A percentile compares a stretch with the other conserved stretches of the same genome.
These are phyloP conservation scores for Yamadazyma friedrichii DNA, from an alignment of 1,139 yeast species.

Conservation along the genomic window DNA sequence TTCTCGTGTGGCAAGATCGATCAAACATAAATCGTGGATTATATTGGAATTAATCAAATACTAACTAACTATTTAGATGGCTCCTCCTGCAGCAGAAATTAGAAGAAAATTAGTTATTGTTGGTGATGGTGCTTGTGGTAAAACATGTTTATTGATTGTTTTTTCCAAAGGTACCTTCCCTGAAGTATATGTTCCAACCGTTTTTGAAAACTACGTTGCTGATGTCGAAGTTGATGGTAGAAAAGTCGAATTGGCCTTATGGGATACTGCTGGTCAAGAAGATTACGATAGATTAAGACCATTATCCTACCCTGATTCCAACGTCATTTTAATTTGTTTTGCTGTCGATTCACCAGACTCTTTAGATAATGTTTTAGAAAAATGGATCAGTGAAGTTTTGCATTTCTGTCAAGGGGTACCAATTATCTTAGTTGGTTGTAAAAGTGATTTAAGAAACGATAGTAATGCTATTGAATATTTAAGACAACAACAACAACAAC, in stretches of 20 bases:
- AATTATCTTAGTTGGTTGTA: slow-evolving; percentile 89
- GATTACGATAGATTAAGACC: slow-evolving; percentile 96
- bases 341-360: slow-evolving; percentile 92
- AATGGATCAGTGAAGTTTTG: slow-evolving; percentile 92
- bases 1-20: too few relatives aligned
- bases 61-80: slow-evolving; percentile 25
- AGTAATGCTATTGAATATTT: slow-evolving; percentile 72
- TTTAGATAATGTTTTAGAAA: slow-evolving; percentile 87
- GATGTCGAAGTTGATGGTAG: slow-evolving; percentile 94
- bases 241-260: slow-evolving; percentile 88
- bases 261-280: slow-evolving; percentile 99
- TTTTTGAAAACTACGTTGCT: slow-evolving; percentile 91
- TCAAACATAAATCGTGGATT: too few relatives aligned
- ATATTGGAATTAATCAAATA: background rate
- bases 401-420: slow-evolving; percentile 97
- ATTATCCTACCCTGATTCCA: slow-evolving; percentile 88
- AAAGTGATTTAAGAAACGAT: slow-evolving; percentile 85
- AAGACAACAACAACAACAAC: slow-evolving; percentile 71
- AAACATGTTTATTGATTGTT: slow-evolving; percentile 78
- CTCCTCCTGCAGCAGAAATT: slow-evolving; percentile 60
- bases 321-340: slow-evolving; percentile 89
- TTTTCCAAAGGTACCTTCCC: slow-evolving; percentile 96
- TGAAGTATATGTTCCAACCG: slow-evolving; percentile 93
- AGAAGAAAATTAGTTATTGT: slow-evolving; percentile 82
- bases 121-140: slow-evolving; percentile 89